These are phyloP conservation scores for Diplodia sapinea DNA, from an alignment of 2,329 filamentous ascomycete genomes.

Conservation along the genomic window DNA sequence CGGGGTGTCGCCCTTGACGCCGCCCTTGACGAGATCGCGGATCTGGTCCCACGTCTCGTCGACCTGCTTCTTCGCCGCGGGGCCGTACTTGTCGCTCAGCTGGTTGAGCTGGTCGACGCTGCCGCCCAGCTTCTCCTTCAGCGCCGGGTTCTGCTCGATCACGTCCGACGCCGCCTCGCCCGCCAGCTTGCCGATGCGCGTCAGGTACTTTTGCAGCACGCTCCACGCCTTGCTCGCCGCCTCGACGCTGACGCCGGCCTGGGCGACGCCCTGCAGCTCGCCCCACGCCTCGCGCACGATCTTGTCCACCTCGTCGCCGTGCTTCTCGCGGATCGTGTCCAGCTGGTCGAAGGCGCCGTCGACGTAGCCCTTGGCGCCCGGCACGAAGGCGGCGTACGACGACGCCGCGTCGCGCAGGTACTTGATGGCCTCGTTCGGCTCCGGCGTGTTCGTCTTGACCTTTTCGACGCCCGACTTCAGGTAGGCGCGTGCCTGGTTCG, in stretches of 20 bases:
- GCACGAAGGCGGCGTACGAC: conserved; percentile 73
- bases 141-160: conserved; percentile 72
- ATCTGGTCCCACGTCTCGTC: conserved; percentile 74
- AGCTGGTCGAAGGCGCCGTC: conserved; percentile 73
- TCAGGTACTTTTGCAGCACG: conserved; percentile 66
- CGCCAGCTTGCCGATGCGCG: conserved; percentile 65
- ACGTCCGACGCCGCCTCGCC: conserved; percentile 69
- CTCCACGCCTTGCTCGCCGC: conserved; percentile 67
- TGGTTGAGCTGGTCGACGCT: conserved; percentile 72
- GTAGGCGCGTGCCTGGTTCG: conserved; percentile 64
- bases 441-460: conserved; percentile 67
- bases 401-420: conserved; percentile 70
- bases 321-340: conserved; percentile 69
- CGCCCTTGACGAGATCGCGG: conserved; percentile 66
- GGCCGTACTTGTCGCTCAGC: conserved; percentile 72
- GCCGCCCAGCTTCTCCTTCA: conserved; percentile 74
- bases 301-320: conserved; percentile 72
- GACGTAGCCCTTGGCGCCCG: conserved; percentile 71
- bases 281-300: conserved; percentile 71
- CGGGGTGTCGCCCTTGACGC: conserved; percentile 63
- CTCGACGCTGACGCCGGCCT: conserved; percentile 65
- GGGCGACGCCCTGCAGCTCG: conserved; percentile 66
- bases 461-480: conserved; percentile 66
- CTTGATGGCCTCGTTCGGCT: conserved; percentile 69
- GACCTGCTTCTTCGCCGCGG: conserved; percentile 77